Base-by-base conservation (phyloP, 2,329 filamentous ascomycete genomes). In the Pseudogymnoascus destructans region DNA sequence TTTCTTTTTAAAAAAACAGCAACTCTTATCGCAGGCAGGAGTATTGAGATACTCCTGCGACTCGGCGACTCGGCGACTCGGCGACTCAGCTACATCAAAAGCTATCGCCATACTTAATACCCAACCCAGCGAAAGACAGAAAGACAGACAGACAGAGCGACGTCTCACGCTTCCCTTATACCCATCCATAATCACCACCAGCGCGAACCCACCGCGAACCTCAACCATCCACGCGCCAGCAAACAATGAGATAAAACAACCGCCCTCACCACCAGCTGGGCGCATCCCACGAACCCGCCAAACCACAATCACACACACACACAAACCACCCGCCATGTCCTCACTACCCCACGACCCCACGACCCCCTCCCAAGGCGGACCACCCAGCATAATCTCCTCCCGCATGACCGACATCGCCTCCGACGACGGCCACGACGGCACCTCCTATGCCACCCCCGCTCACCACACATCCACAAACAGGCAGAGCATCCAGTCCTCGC, bases 381-480 rank as follows among this genome's bases (percentile, higher is more conserved):
- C 66, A 33, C 71, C 73, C 58, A 78, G 76, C 59, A 72, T 78
- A 46, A 77, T 80, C 32, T 80, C 78, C 57, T 78, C 76, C 59
- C 75, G 74, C 57, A 75, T 80, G 70, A 80, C 76, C n/a, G 78
- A 81, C 64, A 73, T 77, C 63, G 71, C 71, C 54, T 77, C 77
- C 35, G 76, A 79, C 63, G 75, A 79, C 72, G 76, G 72, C n/a
- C n/a, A 15, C 6, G 33, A 36, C n/a, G 4, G 11, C 54, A 73
- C 77, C 55, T 66, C 66, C 36, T 72, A 73, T 32, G 64, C 67
- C 33, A 69, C 70, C 27, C 62, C 68, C 55, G 64, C 64, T 55
- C 64, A 69, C 60, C 65, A 69, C 42, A 63, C 69, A 60, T 72
- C 61, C 67, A 61, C 60, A 65, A 60, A 70, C 59, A 68, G 73